phyloP scores from a whole-genome alignment of 2,329 filamentous ascomycete species.

The Penicillium sp. region DNA sequence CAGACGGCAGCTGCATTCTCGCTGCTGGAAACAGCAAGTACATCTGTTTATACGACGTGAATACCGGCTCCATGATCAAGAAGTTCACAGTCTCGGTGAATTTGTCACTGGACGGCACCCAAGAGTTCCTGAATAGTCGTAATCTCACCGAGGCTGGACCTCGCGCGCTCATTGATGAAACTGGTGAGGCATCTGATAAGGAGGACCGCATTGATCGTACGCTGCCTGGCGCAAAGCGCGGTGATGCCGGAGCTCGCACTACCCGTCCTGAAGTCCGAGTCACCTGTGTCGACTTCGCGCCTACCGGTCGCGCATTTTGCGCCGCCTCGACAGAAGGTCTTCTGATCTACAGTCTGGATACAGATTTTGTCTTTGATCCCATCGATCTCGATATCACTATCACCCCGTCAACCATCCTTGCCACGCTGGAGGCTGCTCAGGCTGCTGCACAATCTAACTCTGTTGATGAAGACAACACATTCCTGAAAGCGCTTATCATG shows the following conservation, averaged over 20 bases:
- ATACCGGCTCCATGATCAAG: slow-evolving; percentile 86
- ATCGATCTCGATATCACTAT: slow-evolving; percentile 95
- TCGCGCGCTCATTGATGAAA: slow-evolving; percentile 79
- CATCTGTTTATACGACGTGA: slow-evolving; percentile 95
- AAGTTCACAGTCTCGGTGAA: slow-evolving; percentile 97
- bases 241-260: slow-evolving; percentile 79
- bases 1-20: slow-evolving; percentile 86
- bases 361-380: slow-evolving; percentile 83
- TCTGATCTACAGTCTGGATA: slow-evolving; percentile 90
- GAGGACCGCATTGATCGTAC: slow-evolving; percentile 80
- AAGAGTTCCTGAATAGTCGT: slow-evolving; percentile 95
- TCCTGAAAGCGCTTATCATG: slow-evolving; percentile 93
- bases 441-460: slow-evolving; percentile 44
- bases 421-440: slow-evolving; percentile 64
- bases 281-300: slow-evolving; percentile 81
- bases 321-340: slow-evolving; percentile 93
- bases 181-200: slow-evolving; percentile 84
- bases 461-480: slow-evolving; percentile 71
- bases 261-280: slow-evolving; percentile 83
- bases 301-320: slow-evolving; percentile 87
- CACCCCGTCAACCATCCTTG: slow-evolving; percentile 81
- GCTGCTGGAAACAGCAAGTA: slow-evolving; percentile 98
- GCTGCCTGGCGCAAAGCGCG: slow-evolving; percentile 84
- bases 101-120: slow-evolving; percentile 91
- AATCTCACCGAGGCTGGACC: slow-evolving; percentile 90